These are phyloP conservation scores for Penicillium bialowiezense DNA, from an alignment of 495 filamentous ascomycete genomes.

Conservation along the genomic window DNA sequence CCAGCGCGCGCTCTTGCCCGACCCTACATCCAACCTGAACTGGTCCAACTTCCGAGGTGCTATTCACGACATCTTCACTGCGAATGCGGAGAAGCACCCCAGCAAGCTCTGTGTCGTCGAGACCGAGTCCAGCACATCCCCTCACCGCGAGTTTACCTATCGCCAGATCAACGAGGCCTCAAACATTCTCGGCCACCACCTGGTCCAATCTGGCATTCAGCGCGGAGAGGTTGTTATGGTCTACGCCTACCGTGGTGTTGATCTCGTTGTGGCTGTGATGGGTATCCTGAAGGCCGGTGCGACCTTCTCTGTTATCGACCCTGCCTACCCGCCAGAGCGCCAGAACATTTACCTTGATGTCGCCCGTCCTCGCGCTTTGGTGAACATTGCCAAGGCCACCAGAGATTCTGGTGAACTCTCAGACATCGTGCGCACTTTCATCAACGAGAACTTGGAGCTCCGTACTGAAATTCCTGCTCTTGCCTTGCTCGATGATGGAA, in stretches of 20 bases:
- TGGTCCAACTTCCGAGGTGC: conserved; percentile 80
- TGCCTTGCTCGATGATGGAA: conserved; percentile 70
- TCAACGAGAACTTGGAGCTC: conserved; percentile 69
- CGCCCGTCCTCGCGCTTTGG: conserved; percentile 72
- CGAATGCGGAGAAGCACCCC: conserved; percentile 72
- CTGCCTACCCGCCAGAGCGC: conserved; percentile 80
- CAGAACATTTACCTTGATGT: conserved; percentile 93
- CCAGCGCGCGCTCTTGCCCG: conserved; percentile 54
- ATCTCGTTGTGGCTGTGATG: conserved; percentile 51
- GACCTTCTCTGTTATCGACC: conserved; percentile 70
- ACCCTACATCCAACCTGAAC: conserved; percentile 73
- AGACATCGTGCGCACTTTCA: conserved; percentile 66
- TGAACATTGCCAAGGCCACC: conserved; percentile 77
- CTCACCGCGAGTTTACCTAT: conserved; percentile 76
- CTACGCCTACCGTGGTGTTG: conserved; percentile 71
- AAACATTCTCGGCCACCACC: conserved; percentile 75
- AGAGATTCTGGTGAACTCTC: conserved; percentile 70
- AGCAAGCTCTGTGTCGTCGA: conserved; percentile 80
- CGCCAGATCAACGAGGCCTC: conserved; percentile 82
- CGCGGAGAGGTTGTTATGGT: conserved; percentile 92
- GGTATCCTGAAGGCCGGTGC: conserved; percentile 53
- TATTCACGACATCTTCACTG: conserved; percentile 75
- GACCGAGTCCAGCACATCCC: conserved; percentile 60
- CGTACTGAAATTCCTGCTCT: conserved; percentile 77
- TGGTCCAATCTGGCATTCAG: conserved; percentile 68